Percentiles rank a stretch among this genome's conserved stretches.
Evolutionary conservation across 73 alveolate species (phyloP).

Genomic region (Diophrys sp.): DNA sequence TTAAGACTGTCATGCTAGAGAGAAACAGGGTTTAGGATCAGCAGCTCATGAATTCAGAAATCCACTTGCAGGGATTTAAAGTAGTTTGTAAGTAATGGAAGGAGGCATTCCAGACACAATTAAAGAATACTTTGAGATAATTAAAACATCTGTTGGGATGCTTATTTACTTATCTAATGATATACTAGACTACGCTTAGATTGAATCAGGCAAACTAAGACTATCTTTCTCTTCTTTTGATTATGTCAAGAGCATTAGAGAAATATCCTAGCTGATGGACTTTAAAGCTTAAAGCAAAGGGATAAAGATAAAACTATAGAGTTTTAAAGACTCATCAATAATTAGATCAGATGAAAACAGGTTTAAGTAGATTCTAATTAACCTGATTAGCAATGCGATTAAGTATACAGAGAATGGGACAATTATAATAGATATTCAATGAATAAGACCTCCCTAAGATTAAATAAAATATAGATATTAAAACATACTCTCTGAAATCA

Average conservation of each 20-base stretch:
- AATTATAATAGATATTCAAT: slow-evolving; percentile 1
- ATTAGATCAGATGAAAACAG: slow-evolving; percentile 21
- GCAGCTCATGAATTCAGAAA: slow-evolving; percentile 46
- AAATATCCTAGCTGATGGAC: slow-evolving; percentile 8
- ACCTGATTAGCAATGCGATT: slow-evolving; percentile 39
- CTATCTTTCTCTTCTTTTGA: slow-evolving; percentile 1
- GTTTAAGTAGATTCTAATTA: slow-evolving; percentile 27
- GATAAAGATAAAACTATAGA: background rate
- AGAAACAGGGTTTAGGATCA: no score
- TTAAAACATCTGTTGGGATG: slow-evolving; percentile 18
- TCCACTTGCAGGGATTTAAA: slow-evolving; percentile 23
- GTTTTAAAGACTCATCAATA: slow-evolving; percentile 3
- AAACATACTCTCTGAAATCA: background rate
- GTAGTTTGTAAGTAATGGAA: background rate
- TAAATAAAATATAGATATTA: background rate
- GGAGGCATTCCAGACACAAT: background rate
- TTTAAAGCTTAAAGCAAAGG: slow-evolving; percentile 33
- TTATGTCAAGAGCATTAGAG: slow-evolving; percentile 7
- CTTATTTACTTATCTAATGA: slow-evolving; percentile 32
- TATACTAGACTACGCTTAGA: slow-evolving; percentile 34
- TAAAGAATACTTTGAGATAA: slow-evolving; percentile 7
- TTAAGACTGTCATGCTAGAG: no score
- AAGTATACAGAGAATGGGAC: slow-evolving; percentile 49
- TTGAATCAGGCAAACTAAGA: slow-evolving; percentile 28
- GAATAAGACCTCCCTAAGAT: background rate